A percentile compares a stretch with the other conserved stretches of the same genome.
Evolutionary conservation across 2,329 filamentous ascomycete species (phyloP).

Genomic region (Aspergillus novoparasiticus): DNA sequence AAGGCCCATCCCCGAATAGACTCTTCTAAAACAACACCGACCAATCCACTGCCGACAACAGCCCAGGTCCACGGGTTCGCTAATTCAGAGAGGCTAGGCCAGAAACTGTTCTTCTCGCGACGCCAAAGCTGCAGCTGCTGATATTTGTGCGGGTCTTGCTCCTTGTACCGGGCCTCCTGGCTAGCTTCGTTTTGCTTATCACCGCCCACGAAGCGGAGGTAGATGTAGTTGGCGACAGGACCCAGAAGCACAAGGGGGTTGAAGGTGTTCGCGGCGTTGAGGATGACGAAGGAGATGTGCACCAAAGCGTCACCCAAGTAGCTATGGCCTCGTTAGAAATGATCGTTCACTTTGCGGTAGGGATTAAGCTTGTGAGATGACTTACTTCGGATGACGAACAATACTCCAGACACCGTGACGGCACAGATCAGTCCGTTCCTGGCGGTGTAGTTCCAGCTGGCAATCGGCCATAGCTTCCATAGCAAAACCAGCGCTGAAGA

Average conservation of each 20-base stretch:
- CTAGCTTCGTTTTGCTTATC: slow-evolving; percentile 58
- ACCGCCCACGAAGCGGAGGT: slow-evolving; percentile 60
- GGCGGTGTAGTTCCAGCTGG: slow-evolving; percentile 57
- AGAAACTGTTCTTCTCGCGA: slow-evolving; percentile 61
- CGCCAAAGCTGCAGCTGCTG: slow-evolving; percentile 56
- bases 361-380: slow-evolving; percentile 8
- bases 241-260: slow-evolving; percentile 59
- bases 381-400: slow-evolving; percentile 64
- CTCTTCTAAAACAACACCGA: slow-evolving; percentile 53
- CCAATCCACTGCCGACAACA: slow-evolving; percentile 53
- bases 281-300: slow-evolving; percentile 61
- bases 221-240: slow-evolving; percentile 60
- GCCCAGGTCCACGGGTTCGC: slow-evolving; percentile 60
- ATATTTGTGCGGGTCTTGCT: slow-evolving; percentile 54
- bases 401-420: slow-evolving; percentile 64
- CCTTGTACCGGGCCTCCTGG: slow-evolving; percentile 57
- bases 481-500: slow-evolving; percentile 60
- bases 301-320: slow-evolving; percentile 64
- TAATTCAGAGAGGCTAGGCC: slow-evolving; percentile 55
- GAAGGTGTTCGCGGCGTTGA: slow-evolving; percentile 58
- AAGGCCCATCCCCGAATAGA: slow-evolving; percentile 17
- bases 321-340: slow-evolving; percentile 36
- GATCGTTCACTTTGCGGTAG: background rate
- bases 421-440: slow-evolving; percentile 47
- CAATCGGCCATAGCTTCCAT: slow-evolving; percentile 60